Evolutionary conservation across 495 filamentous ascomycete genomes (phyloP), one percentile per base, ranked within the genome.

Genomic region (Umbilicaria muhlenbergii): DNA sequence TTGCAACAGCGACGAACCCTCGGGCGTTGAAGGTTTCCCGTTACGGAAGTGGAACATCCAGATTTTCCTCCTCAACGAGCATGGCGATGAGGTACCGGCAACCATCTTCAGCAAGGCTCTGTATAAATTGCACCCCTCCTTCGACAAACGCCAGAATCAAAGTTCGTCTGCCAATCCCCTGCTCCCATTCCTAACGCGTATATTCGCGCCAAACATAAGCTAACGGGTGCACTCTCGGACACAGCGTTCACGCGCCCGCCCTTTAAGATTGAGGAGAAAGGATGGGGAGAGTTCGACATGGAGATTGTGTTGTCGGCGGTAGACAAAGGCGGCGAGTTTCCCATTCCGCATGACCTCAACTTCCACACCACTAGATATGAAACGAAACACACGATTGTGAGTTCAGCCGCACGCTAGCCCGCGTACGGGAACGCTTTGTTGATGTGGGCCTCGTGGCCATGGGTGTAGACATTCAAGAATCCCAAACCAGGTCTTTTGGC

Each of bases 271-370:
- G 65, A 75, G 42, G 92, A 99, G 61, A 80, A 92, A 61, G 92
- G 92, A 52, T 99, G 92, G 92, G 92, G 92, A 54, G 92, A 99
- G 64, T 99, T 99, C 56, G 92, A 96, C 55, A 89, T 96, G 84
- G 67, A 71, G 19, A 89, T 96, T 48, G 71, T 80, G 41, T 68
- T 93, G 24, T 78, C 73, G 51, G 77, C 75, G n/a, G 75, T 80
- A 18, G 85, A 93, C 62, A 86, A 86, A 63, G 77, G 77, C 15
- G 88, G 87, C 47, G 86, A 94, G 39, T 78, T 83, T 53, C 67
- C 71, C 16, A 65, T 99, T 44, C 58, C 63, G 24, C 92, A 99
- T 60, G 92, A 99, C 58, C 68, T 99, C 42, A 94, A 99, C 67
- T 99, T 99, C 53, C 69, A 74, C 38, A 74, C 75, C 41, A 67